phyloP scores from a whole-genome alignment of 2,329 filamentous ascomycete species.

The Paecilomyces sp. region DNA sequence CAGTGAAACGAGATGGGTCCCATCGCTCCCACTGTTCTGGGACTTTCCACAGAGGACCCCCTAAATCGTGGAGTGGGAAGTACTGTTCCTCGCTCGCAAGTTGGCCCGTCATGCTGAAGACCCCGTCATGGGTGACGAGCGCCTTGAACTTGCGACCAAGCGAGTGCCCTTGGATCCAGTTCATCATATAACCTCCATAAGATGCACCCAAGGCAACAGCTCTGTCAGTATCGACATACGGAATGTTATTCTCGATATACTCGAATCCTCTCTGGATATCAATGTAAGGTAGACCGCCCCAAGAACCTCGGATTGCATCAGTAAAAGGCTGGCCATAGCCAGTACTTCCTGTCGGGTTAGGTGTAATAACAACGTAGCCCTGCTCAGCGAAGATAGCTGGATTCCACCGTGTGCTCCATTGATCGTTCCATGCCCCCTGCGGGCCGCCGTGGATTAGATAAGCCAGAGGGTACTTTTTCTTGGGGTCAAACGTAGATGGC shows the following conservation, averaged over 20 bases:
- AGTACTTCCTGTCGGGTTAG: slow-evolving; percentile 53
- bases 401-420: slow-evolving; percentile 51
- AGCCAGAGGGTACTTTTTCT: slow-evolving; percentile 46
- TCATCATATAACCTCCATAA: slow-evolving; percentile 56
- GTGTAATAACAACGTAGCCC: slow-evolving; percentile 53
- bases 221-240: slow-evolving; percentile 47
- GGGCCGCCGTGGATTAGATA: slow-evolving; percentile 51
- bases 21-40: slow-evolving; percentile 48
- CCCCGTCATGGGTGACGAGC: slow-evolving; percentile 49
- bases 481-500: slow-evolving; percentile 38
- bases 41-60: slow-evolving; percentile 44
- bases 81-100: slow-evolving; percentile 48
- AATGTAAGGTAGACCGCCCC: slow-evolving; percentile 49
- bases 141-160: slow-evolving; percentile 52
- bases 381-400: slow-evolving; percentile 52
- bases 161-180: slow-evolving; percentile 51
- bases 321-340: slow-evolving; percentile 52
- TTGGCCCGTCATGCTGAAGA: slow-evolving; percentile 38
- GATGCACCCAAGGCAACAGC: slow-evolving; percentile 48
- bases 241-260: slow-evolving; percentile 43
- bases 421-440: slow-evolving; percentile 45
- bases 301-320: slow-evolving; percentile 44
- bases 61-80: slow-evolving; percentile 48
- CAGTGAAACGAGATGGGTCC: slow-evolving; percentile 50
- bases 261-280: slow-evolving; percentile 51